Conservation (phyloP, 75 land plant genomes). For the Sequoia sempervirens region DNA sequence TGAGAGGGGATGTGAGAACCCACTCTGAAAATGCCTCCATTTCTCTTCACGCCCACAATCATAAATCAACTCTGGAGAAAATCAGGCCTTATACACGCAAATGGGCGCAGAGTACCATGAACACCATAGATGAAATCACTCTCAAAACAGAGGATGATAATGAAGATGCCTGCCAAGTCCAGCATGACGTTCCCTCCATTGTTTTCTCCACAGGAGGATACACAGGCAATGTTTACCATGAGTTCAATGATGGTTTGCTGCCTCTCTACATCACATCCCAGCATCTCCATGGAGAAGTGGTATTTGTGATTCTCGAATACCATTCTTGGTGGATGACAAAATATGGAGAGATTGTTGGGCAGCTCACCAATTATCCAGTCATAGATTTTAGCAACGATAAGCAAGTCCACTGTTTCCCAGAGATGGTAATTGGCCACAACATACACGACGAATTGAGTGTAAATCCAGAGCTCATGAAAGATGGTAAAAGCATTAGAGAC, state of each 20-base stretch:
- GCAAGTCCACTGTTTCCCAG: constrained; percentile 68
- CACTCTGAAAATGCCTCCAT: constrained; percentile 36
- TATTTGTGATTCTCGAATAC: constrained; percentile 63
- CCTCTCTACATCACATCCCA: constrained; percentile 42
- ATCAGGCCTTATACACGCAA: constrained; percentile 83
- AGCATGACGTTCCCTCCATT: constrained; percentile 59
- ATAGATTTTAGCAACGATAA: constrained; percentile 44
- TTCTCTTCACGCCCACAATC: constrained; percentile 17
- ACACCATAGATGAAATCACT: constrained; percentile 62
- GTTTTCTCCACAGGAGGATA: constrained; percentile 81
- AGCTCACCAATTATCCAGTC: constrained; percentile 51
- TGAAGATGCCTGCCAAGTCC: constrained; percentile 39
- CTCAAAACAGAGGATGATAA: constrained; percentile 7
- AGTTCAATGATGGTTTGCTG: constrained; percentile 75
- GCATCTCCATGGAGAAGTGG: constrained; percentile 32
- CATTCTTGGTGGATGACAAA: constrained; percentile 81
- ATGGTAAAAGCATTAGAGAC: constrained; percentile 14
- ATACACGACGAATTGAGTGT: constrained; percentile 43
- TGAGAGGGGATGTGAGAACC: constrained; percentile 70
- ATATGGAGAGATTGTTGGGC: constrained; percentile 62
- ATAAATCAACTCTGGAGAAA: constrained; percentile 35
- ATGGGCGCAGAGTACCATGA: constrained; percentile 80
- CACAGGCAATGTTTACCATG: constrained; percentile 82
- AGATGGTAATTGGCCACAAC: constrained; percentile 30
- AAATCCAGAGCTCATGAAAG: constrained; percentile 16